phyloP scores from a whole-genome alignment of 2,329 filamentous ascomycete genomes.

The Aspergillus awamori region DNA sequence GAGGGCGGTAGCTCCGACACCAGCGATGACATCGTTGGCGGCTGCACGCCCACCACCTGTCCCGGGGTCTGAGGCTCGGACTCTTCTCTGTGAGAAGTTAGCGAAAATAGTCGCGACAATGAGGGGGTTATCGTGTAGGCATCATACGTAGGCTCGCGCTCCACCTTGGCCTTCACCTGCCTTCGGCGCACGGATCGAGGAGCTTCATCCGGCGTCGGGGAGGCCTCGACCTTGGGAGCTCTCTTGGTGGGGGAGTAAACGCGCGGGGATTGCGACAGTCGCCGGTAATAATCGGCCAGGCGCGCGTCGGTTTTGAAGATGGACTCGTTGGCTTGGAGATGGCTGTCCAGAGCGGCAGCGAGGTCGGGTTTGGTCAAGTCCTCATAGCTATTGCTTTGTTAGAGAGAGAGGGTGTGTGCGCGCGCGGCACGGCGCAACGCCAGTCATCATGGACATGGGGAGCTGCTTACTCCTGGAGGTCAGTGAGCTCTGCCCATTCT shows the following conservation, averaged over 20 bases:
- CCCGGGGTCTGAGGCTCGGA: slow-evolving; percentile 23
- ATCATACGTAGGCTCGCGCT: slow-evolving; percentile 28
- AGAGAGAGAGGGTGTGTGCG: not conserved
- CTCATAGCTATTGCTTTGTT: slow-evolving; percentile 59
- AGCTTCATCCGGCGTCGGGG: slow-evolving; percentile 30
- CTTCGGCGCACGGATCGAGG: slow-evolving; percentile 43
- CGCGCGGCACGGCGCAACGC: not conserved
- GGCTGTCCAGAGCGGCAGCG: slow-evolving; percentile 72
- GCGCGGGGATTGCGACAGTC: slow-evolving; percentile 39
- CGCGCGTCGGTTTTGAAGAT: slow-evolving; percentile 65
- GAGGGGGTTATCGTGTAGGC: not conserved
- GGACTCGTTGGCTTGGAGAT: slow-evolving; percentile 69
- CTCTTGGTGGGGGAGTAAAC: slow-evolving; percentile 54
- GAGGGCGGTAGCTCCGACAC: slow-evolving; percentile 37
- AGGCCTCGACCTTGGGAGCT: slow-evolving; percentile 42
- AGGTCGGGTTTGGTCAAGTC: slow-evolving; percentile 77
- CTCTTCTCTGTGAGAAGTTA: slow-evolving; percentile 17
- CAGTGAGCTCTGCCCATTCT: slow-evolving; percentile 71
- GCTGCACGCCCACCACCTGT: slow-evolving; percentile 18
- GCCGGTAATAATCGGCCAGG: slow-evolving; percentile 75
- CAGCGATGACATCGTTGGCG: slow-evolving; percentile 3
- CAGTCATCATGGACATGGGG: slow-evolving; percentile 2
- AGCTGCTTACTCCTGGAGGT: slow-evolving; percentile 70
- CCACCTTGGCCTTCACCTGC: slow-evolving; percentile 47
- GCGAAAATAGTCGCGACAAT: not conserved